Base-by-base conservation (phyloP, 208 protist species). In the Porcisia deanei region DNA sequence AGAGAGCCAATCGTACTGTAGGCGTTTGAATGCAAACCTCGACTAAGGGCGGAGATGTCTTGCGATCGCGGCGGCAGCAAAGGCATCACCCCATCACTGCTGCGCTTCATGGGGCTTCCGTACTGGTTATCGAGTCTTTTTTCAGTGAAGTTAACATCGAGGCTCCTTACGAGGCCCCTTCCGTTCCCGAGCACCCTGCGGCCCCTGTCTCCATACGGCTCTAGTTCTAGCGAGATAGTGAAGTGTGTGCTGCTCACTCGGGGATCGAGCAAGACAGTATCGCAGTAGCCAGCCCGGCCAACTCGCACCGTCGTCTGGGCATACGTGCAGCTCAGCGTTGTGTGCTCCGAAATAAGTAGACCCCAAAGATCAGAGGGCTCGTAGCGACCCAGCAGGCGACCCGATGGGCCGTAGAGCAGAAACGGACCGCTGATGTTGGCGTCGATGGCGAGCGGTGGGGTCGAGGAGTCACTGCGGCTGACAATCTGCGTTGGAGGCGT, bases 221-320 rank as follows among this genome's bases (percentile, higher is more conserved):
- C 87, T 20, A 85, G 73, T 71, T 85, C 82, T 12, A 89, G 70
- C 34, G 71, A 76, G 49, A 94, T 83, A 6, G 77, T 83, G 72
- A 92, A 94, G 73, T 94, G 90, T 22, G 84, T 66, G 18, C 73
- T 73, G 68, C 88, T 93, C 47, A 94, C 81, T 1, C 79, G 67
- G 41, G 80, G 65, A 57, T 88, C 79, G 30, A 72, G 45, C 30
- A 93, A 6, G 41, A 88, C 71, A 34, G 89, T 63, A 61, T 92
- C 82, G 70, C 87, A 88, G 25, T 12, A 37, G 10, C 76, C 53
- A 37, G 76, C 83, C 25, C 88, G 84, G 39, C 91, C 91, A 14
- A 92, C 73, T 12, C 79, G 83, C 41, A 94, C 77, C 12, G 64
- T 77, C 18, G 61, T 75, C 37, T 85, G 82, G 22, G 59, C 39